A percentile compares a stretch with the other conserved stretches of the same genome.
These are phyloP conservation scores for Solanum virginianum DNA, from an alignment of 257 asterid genomes.

Conservation along the genomic window DNA sequence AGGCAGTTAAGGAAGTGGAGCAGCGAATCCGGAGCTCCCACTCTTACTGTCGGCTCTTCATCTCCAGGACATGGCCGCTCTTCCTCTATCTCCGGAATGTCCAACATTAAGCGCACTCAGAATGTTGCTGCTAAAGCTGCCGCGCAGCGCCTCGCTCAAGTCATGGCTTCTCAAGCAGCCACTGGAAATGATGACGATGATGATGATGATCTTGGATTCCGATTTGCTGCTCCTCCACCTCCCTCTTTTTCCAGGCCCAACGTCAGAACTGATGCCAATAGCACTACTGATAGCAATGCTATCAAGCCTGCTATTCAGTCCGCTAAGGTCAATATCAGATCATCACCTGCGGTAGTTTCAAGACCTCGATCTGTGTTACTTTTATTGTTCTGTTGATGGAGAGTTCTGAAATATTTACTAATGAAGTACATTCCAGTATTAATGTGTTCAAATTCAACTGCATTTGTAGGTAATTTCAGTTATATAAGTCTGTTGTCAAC, in stretches of 20 bases:
- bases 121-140: slow-evolving; percentile 97
- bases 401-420: background rate
- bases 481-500: background rate
- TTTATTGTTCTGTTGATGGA: background rate
- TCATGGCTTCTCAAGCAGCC: slow-evolving; percentile 91
- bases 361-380: background rate
- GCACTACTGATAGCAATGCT: background rate
- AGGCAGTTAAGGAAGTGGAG: slow-evolving; percentile 56
- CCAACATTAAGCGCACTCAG: slow-evolving; percentile 90
- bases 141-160: slow-evolving; percentile 98
- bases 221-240: slow-evolving; percentile 60
- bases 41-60: background rate
- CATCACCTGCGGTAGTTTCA: slow-evolving; percentile 71
- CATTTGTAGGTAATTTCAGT: background rate
- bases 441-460: background rate
- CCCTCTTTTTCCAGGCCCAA: slow-evolving; percentile 51
- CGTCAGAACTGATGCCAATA: slow-evolving; percentile 7
- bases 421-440: background rate
- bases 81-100: slow-evolving; percentile 66
- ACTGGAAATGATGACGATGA: slow-evolving; percentile 36
- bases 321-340: slow-evolving; percentile 47
- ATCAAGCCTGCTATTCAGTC: slow-evolving; percentile 30
- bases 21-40: slow-evolving; percentile 39
- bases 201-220: slow-evolving; percentile 52
- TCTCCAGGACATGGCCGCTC: slow-evolving; percentile 50